phyloP scores from a whole-genome alignment of 176 grass and related monocot genomes.

The Paspalum vaginatum region DNA sequence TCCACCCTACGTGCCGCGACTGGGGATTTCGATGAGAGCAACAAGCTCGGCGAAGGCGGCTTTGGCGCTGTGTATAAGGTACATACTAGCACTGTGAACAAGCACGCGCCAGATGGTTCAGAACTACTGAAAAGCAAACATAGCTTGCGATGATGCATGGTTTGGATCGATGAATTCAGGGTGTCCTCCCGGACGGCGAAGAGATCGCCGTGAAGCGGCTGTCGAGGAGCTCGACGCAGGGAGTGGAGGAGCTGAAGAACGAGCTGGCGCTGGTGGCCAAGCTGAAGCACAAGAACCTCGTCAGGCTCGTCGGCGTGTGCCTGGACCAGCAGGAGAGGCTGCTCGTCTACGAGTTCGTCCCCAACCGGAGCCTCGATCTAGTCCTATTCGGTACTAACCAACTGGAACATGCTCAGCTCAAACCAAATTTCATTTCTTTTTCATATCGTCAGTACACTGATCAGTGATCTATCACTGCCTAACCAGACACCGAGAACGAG shows the following conservation, averaged over 20 bases:
- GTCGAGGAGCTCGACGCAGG: slow-evolving; percentile 7
- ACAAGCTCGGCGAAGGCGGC: slow-evolving; percentile 55
- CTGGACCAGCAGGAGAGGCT: slow-evolving; percentile 32
- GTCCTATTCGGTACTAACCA: neutral
- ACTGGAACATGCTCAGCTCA: neutral
- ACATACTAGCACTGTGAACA: neutral
- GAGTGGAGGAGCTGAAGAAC: slow-evolving; percentile 38
- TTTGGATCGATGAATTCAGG: neutral
- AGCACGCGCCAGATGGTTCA: neutral
- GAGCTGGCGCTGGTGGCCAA: slow-evolving; percentile 35
- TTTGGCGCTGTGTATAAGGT: slow-evolving; percentile 59
- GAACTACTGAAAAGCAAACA: neutral
- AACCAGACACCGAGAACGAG: slow-evolving; percentile 18
- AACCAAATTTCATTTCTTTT: neutral
- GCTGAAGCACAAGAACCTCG: slow-evolving; percentile 44
- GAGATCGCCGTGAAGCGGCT: slow-evolving; percentile 45
- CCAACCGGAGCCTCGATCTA: slow-evolving; percentile 34
- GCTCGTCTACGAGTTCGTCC: slow-evolving; percentile 36
- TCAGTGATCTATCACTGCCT: neutral
- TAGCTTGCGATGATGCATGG: neutral
- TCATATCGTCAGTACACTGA: neutral
- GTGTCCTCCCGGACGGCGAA: slow-evolving; percentile 22
- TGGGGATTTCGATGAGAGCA: slow-evolving; percentile 36
- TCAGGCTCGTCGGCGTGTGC: slow-evolving; percentile 35
- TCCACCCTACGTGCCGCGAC: slow-evolving; percentile 49